These are phyloP conservation scores for Pleurotus salmoneostramineus DNA, from an alignment of 768 basidiomycete genomes.

Conservation along the genomic window DNA sequence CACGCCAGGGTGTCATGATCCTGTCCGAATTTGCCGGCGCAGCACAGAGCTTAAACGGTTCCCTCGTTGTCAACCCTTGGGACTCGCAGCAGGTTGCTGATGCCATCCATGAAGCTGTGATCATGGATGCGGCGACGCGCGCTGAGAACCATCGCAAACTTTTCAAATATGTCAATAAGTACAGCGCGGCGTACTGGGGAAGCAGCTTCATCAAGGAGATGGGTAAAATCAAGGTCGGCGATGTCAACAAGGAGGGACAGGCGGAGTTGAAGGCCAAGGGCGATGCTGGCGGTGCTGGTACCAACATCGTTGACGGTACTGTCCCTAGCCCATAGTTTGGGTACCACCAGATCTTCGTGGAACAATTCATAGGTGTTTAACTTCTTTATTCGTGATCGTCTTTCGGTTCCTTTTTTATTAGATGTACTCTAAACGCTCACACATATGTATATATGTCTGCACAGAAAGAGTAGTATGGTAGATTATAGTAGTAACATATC, in stretches of 20 bases:
- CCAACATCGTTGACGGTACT: constrained; percentile 33
- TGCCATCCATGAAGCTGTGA: constrained; percentile 94
- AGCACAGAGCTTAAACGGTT: constrained; percentile 92
- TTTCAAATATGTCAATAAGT: constrained; percentile 95
- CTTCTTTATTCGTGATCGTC: too few species aligned
- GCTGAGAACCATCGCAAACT: constrained; percentile 93
- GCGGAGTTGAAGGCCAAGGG: constrained; percentile 27
- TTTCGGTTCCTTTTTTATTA: too few species aligned
- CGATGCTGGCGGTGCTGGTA: constrained; percentile 31
- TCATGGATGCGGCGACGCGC: constrained; percentile 78
- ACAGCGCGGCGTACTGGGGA: constrained; percentile 91
- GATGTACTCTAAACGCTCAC: too few species aligned
- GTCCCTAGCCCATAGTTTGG: constrained; percentile 13
- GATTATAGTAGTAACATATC: background rate
- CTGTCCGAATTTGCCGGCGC: constrained; percentile 98
- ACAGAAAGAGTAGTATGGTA: background rate
- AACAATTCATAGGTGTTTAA: background rate
- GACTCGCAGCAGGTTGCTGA: constrained; percentile 98
- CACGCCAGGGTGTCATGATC: constrained; percentile 94
- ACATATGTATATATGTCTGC: background rate
- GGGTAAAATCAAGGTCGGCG: constrained; percentile 49
- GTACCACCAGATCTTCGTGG: background rate
- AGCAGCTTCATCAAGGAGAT: constrained; percentile 87
- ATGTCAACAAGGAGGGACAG: constrained; percentile 31
- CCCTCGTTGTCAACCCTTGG: constrained; percentile 98